Percentiles rank a stretch among this genome's conserved stretches.
These are phyloP conservation scores for Ramalina peruviana DNA, from an alignment of 495 filamentous ascomycete genomes.

Conservation along the genomic window DNA sequence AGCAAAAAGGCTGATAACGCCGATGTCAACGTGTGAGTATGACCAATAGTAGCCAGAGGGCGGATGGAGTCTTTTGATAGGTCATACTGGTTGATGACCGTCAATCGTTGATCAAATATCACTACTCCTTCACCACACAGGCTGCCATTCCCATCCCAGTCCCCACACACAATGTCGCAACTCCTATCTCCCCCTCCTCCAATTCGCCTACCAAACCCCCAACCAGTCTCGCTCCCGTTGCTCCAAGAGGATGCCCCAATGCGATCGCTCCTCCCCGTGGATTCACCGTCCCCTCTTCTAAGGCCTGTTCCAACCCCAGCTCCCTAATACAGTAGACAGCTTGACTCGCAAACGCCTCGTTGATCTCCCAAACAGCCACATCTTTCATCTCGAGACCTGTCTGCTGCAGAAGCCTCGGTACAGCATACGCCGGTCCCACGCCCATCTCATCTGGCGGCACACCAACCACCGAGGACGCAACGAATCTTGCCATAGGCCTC, in stretches of 20 bases:
- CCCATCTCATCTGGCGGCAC: constrained; percentile 89
- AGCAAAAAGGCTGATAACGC: too few relatives aligned
- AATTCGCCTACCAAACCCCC: constrained; percentile 60
- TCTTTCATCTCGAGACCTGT: constrained; percentile 51
- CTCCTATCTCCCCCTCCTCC: constrained; percentile 48
- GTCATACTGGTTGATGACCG: too few relatives aligned
- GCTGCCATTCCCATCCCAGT: constrained; percentile 90
- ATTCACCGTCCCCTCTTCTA: constrained; percentile 59
- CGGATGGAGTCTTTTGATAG: too few relatives aligned
- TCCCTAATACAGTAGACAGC: constrained; percentile 65
- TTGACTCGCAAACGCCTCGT: constrained; percentile 90
- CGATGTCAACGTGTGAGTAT: too few relatives aligned
- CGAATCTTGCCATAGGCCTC: constrained; percentile 58
- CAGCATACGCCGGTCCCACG: constrained; percentile 71
- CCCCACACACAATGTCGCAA: constrained; percentile 80
- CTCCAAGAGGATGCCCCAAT: constrained; percentile 83
- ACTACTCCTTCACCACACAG: constrained; percentile 66
- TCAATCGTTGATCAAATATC: too few relatives aligned
- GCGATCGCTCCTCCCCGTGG: constrained; percentile 90
- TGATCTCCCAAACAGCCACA: constrained; percentile 67
- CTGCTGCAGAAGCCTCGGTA: constrained; percentile 60
- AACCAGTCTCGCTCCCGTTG: constrained; percentile 73
- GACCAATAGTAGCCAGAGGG: too few relatives aligned
- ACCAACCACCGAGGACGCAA: constrained; percentile 55
- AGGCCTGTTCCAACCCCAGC: constrained; percentile 48